Evolutionary conservation across 371 early-diverging fungal species (phyloP).

Genomic region (Syncephalastrum sp.): DNA sequence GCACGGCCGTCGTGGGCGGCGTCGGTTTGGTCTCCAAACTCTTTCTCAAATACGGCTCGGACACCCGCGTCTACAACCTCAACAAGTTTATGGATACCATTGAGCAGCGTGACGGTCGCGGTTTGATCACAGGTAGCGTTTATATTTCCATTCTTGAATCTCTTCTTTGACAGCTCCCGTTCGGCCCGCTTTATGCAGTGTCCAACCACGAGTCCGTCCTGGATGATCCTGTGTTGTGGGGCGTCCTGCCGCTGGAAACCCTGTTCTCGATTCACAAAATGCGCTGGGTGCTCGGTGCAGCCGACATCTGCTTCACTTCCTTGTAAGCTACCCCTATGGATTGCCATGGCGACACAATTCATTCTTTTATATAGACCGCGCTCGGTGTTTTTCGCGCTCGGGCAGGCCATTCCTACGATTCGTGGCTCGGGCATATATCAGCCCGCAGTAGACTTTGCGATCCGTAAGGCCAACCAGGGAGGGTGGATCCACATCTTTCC

Average conservation of each 20-base stretch:
- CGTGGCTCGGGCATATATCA: conserved; percentile 88
- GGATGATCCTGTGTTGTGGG: conserved; percentile 89
- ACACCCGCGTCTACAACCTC: conserved; percentile 53
- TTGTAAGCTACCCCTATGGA: conserved; percentile 35
- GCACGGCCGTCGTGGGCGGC: conserved; percentile 40
- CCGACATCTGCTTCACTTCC: conserved; percentile 80
- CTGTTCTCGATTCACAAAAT: conserved; percentile 48
- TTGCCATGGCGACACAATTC: no score
- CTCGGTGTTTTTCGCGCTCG: conserved; percentile 72
- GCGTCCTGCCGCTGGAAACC: conserved; percentile 58
- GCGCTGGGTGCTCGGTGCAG: conserved; percentile 87
- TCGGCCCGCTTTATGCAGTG: conserved; percentile 17
- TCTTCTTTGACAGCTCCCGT: background rate
- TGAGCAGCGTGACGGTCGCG: conserved; percentile 49
- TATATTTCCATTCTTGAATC: background rate
- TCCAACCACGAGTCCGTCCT: conserved; percentile 56
- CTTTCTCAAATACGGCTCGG: conserved; percentile 54
- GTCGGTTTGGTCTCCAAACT: conserved; percentile 49
- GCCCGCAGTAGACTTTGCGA: conserved; percentile 76
- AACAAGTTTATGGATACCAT: conserved; percentile 58
- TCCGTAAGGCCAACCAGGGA: conserved; percentile 37
- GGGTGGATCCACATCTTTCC: conserved; percentile 82
- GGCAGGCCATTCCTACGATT: conserved; percentile 81
- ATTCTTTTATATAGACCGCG: conserved; percentile 36
- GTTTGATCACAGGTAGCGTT: conserved; percentile 64